Evolutionary conservation across 176 grass and related monocot genomes (phyloP).

Genomic region (Phyllostachys edulis): DNA sequence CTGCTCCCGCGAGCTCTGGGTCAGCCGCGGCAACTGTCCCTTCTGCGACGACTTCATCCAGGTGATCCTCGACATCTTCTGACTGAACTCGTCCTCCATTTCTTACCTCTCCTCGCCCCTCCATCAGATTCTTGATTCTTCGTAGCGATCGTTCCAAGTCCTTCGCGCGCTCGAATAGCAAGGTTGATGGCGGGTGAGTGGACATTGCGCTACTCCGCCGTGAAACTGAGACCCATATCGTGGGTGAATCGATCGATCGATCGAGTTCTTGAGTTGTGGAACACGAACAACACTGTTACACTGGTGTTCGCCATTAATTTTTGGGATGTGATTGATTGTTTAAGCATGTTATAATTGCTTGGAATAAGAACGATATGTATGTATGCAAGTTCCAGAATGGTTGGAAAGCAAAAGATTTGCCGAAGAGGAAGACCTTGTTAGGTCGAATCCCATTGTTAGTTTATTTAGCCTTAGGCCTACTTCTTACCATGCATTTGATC

Average conservation of each 20-base stretch:
- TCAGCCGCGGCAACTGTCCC: constrained; percentile 67
- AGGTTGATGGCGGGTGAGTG: not conserved
- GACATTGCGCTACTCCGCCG: not conserved
- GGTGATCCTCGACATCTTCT: no score
- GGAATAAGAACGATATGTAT: not conserved
- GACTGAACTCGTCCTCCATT: no score
- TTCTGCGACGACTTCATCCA: no score
- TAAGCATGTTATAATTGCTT: not conserved
- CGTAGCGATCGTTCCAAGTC: no score
- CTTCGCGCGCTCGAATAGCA: not conserved
- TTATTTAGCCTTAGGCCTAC: not conserved
- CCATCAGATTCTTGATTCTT: no score
- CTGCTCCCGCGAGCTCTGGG: constrained; percentile 68
- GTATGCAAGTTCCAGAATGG: not conserved
- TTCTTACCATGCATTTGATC: not conserved
- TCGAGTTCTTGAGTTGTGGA: not conserved
- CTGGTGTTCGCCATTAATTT: not conserved
- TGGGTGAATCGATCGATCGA: not conserved
- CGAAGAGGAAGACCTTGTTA: not conserved
- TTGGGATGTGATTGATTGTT: not conserved
- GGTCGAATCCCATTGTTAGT: not conserved
- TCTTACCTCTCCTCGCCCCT: no score
- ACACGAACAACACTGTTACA: not conserved
- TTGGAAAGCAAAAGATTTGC: not conserved
- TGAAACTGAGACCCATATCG: not conserved